These are phyloP conservation scores for Mrakia frigida DNA, from an alignment of 768 basidiomycete genomes.

Conservation along the genomic window DNA sequence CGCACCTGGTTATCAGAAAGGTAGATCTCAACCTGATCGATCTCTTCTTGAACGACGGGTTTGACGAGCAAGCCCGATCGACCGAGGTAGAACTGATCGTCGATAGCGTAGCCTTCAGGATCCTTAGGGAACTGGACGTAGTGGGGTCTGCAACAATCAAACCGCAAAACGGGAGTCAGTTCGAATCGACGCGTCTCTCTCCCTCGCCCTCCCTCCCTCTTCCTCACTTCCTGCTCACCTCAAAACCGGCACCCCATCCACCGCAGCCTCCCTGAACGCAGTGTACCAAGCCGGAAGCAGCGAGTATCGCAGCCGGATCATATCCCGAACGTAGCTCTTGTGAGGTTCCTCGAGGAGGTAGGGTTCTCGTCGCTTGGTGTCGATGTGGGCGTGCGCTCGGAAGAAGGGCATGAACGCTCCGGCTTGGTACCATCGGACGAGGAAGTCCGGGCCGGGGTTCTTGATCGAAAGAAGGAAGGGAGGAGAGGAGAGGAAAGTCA, in stretches of 20 bases:
- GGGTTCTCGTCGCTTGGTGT: conserved; percentile 95
- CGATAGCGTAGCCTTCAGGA: conserved; percentile 72
- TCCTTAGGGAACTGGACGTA: conserved; percentile 91
- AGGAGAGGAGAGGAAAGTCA: background rate
- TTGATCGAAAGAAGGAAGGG: background rate
- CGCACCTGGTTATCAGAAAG: conserved; percentile 72
- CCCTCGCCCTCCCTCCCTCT: background rate
- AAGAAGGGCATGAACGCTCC: conserved; percentile 96
- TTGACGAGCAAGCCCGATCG: conserved; percentile 83
- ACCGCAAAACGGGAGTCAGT: background rate
- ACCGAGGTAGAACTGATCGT: conserved; percentile 92
- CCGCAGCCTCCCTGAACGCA: conserved; percentile 83
- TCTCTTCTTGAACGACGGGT: conserved; percentile 73
- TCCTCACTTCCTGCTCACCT: conserved; percentile 51
- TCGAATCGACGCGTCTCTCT: background rate
- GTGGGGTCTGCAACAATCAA: conserved; percentile 63
- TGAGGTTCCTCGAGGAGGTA: conserved; percentile 86
- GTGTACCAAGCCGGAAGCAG: conserved; percentile 95
- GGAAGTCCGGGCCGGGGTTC: conserved; percentile 88
- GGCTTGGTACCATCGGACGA: conserved; percentile 94
- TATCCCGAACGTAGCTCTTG: conserved; percentile 71
- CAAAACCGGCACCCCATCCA: conserved; percentile 73
- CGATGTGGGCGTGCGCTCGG: conserved; percentile 95
- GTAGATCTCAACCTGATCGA: conserved; percentile 66
- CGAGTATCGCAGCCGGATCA: conserved; percentile 73